Percentiles rank a stretch among this genome's conserved stretches.
phyloP scores from a whole-genome alignment of 1,139 yeast genomes.

The Wickerhamiella infanticola region DNA sequence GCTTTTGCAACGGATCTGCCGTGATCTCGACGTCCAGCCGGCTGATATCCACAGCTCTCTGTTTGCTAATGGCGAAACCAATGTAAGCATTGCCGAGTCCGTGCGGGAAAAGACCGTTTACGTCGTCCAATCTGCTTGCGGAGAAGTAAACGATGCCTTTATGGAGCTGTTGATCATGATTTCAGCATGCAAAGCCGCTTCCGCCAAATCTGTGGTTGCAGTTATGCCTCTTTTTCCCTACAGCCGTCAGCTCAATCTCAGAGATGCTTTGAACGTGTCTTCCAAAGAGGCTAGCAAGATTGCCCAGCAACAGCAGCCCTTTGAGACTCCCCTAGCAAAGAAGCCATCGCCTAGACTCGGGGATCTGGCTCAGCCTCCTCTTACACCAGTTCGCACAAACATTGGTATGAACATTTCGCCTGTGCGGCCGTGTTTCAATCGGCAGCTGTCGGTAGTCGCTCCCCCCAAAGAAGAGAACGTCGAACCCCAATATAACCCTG shows the following conservation, averaged over 20 bases:
- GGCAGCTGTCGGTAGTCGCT: neutral
- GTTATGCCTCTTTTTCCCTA: slow-evolving; percentile 92
- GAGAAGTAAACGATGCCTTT: slow-evolving; percentile 81
- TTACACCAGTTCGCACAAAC: neutral
- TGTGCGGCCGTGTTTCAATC: neutral
- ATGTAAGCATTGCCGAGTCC: slow-evolving; percentile 64
- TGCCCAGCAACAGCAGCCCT: neutral
- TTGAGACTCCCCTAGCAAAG: neutral
- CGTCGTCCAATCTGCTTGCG: slow-evolving; percentile 65
- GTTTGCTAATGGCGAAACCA: slow-evolving; percentile 79
- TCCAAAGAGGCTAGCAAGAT: neutral
- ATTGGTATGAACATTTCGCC: neutral
- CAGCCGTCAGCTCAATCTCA: slow-evolving; percentile 90
- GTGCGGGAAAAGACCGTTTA: slow-evolving; percentile 91
- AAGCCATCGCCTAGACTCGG: neutral
- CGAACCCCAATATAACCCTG: slow-evolving; percentile 29
- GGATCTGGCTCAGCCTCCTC: neutral
- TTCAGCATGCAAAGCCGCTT: slow-evolving; percentile 90
- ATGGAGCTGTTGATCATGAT: slow-evolving; percentile 78
- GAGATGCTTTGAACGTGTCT: slow-evolving; percentile 34
- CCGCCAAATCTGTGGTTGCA: slow-evolving; percentile 86
- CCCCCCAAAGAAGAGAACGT: neutral
- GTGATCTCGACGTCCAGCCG: slow-evolving; percentile 44
- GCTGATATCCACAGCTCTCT: slow-evolving; percentile 42
- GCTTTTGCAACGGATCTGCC: slow-evolving; percentile 46